Base-by-base conservation (phyloP, 495 filamentous ascomycete genomes). In the Hypoxylon cercidicola region DNA sequence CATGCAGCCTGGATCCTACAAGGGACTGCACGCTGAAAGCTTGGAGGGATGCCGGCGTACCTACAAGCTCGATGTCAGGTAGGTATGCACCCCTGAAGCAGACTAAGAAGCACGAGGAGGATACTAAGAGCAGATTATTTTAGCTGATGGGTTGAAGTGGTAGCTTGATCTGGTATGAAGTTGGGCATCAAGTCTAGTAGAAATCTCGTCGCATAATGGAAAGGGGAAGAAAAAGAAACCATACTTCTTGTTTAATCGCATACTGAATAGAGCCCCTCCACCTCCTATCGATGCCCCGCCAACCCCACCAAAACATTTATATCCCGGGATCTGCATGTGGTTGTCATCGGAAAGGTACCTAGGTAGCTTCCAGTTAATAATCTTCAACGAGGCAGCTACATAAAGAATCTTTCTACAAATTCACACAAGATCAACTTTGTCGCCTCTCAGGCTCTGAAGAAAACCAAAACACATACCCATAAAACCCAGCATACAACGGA, bases 1-100 rank as follows among this genome's bases (percentile, higher is more conserved):
- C 75, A 11, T 72, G 66, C 54, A 78, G 76, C 0, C 48, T 69
- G 37, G 79, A 80, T 32, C 74, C 76, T 0, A 53, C 72, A 3
- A 60, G 79, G 9, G 78, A 81, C 41, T 74, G 77, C 25, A 73
- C 58, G 0, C 57, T 80, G 44, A 51, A 74, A 45, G 60, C 76
- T 1, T 66, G 77, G 58, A 69, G 54, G 20, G 72, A 74, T 15
- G 66, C 73, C 7, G 71, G 71, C 0, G 58, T 79, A 6, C 40
- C 64, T 20, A 77, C 75, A 66, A 58, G 51, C 23, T 71, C 9
- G 72, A 76, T 66, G 41, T 80, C 0, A 77, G 58, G 69, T 75
- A 8, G 77, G 78, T 0, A 61, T 80, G 35, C 69, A 63, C 0
- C 76, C 76, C 25, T 79, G 70, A 73, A 39, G 18, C 49, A 53